phyloP scores from a whole-genome alignment of 169 alveolate species.

The Plasmodium cynomolgi region DNA sequence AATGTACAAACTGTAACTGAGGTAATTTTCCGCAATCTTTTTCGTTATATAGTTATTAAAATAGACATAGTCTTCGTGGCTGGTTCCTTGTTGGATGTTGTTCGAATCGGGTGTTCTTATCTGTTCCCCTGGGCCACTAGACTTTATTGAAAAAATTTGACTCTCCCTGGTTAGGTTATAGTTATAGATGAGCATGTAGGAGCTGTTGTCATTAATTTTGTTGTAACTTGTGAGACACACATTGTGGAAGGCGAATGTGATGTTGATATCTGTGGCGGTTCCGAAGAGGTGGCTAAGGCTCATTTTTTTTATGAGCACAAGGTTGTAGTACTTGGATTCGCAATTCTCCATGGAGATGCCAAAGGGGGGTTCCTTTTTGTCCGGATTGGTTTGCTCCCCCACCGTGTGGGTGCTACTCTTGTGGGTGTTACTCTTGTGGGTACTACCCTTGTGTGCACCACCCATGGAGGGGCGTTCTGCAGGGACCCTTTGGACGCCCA shows the following conservation, averaged over 20 bases:
- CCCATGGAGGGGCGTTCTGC: background rate
- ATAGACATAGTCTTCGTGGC: background rate
- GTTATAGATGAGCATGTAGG: slow-evolving; percentile 48
- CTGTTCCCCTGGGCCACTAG: background rate
- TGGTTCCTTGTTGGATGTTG: background rate
- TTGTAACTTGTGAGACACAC: slow-evolving; percentile 46
- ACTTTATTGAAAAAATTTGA: background rate
- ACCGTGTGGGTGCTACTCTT: background rate
- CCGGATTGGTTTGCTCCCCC: background rate
- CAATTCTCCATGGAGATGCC: background rate
- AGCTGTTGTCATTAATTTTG: slow-evolving; percentile 12
- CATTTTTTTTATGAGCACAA: slow-evolving; percentile 64
- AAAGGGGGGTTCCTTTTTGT: background rate
- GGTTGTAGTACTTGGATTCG: slow-evolving; percentile 34
- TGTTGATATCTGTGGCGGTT: slow-evolving; percentile 32
- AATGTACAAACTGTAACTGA: slow-evolving; percentile 31
- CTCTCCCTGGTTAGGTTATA: slow-evolving; percentile 8
- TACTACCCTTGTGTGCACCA: background rate
- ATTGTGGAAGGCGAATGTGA: slow-evolving; percentile 45
- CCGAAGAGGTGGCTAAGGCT: slow-evolving; percentile 19
- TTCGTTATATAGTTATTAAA: slow-evolving; percentile 64
- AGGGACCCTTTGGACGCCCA: slow-evolving; percentile 48
- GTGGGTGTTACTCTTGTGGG: background rate
- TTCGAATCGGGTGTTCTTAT: background rate
- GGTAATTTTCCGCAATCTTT: slow-evolving; percentile 43